Conservation (phyloP, 108 stramenopile species). For the Cyclostephanos invisitatus region DNA sequence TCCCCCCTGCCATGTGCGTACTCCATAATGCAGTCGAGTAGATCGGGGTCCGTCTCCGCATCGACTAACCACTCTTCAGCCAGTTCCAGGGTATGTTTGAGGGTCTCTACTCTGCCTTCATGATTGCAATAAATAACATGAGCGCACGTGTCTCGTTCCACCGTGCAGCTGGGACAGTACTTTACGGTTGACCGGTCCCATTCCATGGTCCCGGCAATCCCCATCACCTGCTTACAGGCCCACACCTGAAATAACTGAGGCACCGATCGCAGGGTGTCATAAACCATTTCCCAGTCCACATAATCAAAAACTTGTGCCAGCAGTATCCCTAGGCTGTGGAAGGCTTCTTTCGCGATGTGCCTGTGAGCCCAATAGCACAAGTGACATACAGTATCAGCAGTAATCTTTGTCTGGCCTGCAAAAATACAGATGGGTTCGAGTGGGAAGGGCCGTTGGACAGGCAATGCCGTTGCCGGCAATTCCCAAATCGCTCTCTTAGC, state of each 20-base stretch:
- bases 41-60: no score
- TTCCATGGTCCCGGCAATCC: not conserved
- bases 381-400: constrained; percentile 2
- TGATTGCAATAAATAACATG: no score
- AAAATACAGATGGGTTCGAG: constrained; percentile 11
- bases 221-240: not conserved
- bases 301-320: not conserved
- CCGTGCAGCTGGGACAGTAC: not conserved
- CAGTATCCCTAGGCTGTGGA: not conserved
- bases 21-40: no score
- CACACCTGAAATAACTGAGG: no score
- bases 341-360: not conserved
- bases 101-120: constrained; percentile 1
- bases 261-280: not conserved
- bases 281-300: not conserved
- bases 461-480: no score
- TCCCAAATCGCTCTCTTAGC: no score
- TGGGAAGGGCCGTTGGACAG: no score
- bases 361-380: constrained; percentile 15
- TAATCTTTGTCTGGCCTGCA: constrained; percentile 27
- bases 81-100: not conserved
- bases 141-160: no score
- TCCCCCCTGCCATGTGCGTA: no score
- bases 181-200: not conserved
- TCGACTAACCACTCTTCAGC: not conserved